Base-by-base conservation (phyloP, 371 early-diverging fungal genomes). In the Fennellomyces sp. region DNA sequence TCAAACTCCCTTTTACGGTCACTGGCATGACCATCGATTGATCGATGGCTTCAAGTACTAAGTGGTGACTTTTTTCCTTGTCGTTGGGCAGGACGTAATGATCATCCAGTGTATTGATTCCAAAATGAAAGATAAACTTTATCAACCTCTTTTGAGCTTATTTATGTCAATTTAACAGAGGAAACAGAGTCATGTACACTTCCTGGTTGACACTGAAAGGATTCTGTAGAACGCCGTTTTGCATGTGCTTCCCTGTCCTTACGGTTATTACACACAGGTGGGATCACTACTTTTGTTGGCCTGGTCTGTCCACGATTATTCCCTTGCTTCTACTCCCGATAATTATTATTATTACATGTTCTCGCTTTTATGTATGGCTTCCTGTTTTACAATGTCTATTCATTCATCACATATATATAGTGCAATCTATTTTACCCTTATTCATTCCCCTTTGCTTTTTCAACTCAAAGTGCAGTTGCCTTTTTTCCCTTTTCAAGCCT, bases 291-390 rank as follows among this genome's bases (percentile, higher is more conserved):
- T 8, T 33, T 33, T 21, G 21, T 45, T 45, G 41, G 45, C 45
- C 21, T 45, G 21, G 45, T 45, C 45, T 45, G 21, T 45, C 21
- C 45, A 45, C 45, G 45, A 45, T 45, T 17, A 4, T 45, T 45
- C 5, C 45, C 45, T n/a, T 45, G 19, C 5, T 45, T 45, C 23
- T 45, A 45, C 45, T 45, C 45, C 45, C 45, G 45, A 45, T 45
- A 39, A 39, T 39, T 21, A 45, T 45, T 21, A 45, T 45, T 45
- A 45, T 45, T 45, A 45, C 45, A 45, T 45, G 45, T 45, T 45
- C 21, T 45, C 45, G n/a, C 45, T 45, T 13, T 41, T 13, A 5
- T 41, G n/a, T n/a, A 6, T 41, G 8, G 10, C 41, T 41, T 41
- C 10, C 41, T 41, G 41, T 41, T 41, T 41, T 41, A 13, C n/a